Percentiles rank a stretch among this genome's conserved stretches.
Evolutionary conservation across 805 yeast species (phyloP).

Genomic region (Jamesozyma rosinii): DNA sequence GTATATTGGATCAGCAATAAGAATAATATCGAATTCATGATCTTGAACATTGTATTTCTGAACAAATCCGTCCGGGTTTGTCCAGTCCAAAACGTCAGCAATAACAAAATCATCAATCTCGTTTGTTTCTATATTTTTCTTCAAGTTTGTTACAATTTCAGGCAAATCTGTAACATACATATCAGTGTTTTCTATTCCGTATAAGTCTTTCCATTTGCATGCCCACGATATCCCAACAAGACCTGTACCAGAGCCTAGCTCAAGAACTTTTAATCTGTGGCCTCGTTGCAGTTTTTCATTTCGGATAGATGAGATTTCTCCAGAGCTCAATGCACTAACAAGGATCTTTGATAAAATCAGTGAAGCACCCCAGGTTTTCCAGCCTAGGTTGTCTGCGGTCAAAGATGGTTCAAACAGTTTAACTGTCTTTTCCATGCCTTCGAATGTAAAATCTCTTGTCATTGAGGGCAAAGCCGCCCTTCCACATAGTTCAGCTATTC

Average conservation of each 20-base stretch:
- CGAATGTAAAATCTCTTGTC: conserved; percentile 47
- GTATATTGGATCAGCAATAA: conserved; percentile 84
- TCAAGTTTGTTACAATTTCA: conserved; percentile 63
- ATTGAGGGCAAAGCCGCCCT: conserved; percentile 72
- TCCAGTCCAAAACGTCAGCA: conserved; percentile 70
- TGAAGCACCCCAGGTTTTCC: conserved; percentile 95
- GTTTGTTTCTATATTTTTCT: conserved; percentile 51
- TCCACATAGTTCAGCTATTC: conserved; percentile 78
- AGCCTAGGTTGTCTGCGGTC: conserved; percentile 78
- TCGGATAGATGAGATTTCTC: too few relatives aligned
- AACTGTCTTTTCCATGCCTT: conserved; percentile 26
- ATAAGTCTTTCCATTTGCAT: conserved; percentile 25
- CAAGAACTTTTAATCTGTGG: conserved; percentile 37
- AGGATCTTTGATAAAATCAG: conserved; percentile 53
- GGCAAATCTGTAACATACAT: conserved; percentile 65
- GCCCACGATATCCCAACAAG: conserved; percentile 67
- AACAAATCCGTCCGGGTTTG: conserved; percentile 40
- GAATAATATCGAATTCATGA: conserved; percentile 44
- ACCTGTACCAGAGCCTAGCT: conserved; percentile 95
- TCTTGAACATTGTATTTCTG: conserved; percentile 21
- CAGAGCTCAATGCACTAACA: conserved; percentile 18
- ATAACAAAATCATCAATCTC: conserved; percentile 22
- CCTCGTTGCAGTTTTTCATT: background rate
- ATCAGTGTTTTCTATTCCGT: conserved; percentile 34
- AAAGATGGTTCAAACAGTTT: conserved; percentile 70